phyloP scores from a whole-genome alignment of 2,329 filamentous ascomycete genomes.

The Penicillium sp. region DNA sequence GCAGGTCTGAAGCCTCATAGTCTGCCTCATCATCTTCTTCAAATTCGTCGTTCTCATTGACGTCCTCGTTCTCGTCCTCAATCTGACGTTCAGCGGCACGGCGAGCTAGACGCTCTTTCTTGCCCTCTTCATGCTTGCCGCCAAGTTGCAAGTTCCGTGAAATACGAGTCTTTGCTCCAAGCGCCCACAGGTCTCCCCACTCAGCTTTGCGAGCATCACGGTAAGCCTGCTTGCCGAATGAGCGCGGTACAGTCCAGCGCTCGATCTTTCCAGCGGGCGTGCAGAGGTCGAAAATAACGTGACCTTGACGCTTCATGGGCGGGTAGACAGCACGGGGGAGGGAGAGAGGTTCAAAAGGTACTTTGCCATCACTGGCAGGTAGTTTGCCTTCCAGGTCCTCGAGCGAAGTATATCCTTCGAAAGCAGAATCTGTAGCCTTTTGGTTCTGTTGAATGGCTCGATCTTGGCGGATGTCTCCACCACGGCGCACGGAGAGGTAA shows the following conservation, averaged over 20 bases:
- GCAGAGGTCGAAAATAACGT: constrained; percentile 88
- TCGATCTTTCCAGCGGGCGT: constrained; percentile 83
- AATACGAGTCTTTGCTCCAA: constrained; percentile 86
- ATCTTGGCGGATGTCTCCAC: constrained; percentile 58
- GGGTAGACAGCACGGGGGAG: constrained; percentile 78
- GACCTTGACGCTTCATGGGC: constrained; percentile 83
- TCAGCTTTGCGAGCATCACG: constrained; percentile 85
- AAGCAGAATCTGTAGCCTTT: constrained; percentile 65
- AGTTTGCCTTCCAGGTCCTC: constrained; percentile 47
- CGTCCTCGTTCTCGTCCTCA: constrained; percentile 20
- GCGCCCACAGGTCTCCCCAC: constrained; percentile 95
- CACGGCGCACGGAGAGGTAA: constrained; percentile 82
- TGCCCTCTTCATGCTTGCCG: constrained; percentile 41
- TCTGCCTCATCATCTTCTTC: constrained; percentile 26
- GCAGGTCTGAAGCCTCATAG: constrained; percentile 20
- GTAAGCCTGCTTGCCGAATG: constrained; percentile 78
- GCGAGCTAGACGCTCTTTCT: constrained; percentile 43
- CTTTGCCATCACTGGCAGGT: constrained; percentile 7
- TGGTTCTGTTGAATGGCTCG: constrained; percentile 52
- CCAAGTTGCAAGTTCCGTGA: constrained; percentile 60
- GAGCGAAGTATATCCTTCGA: constrained; percentile 61
- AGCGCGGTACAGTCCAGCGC: constrained; percentile 88
- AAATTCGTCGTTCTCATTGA: constrained; percentile 21
- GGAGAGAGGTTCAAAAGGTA: constrained; percentile 57
- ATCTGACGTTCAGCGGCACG: constrained; percentile 26